Evolutionary conservation across 1,139 yeast genomes (phyloP), one percentile per base, ranked within the genome.

Genomic region (Sugiyamaella sp.): DNA sequence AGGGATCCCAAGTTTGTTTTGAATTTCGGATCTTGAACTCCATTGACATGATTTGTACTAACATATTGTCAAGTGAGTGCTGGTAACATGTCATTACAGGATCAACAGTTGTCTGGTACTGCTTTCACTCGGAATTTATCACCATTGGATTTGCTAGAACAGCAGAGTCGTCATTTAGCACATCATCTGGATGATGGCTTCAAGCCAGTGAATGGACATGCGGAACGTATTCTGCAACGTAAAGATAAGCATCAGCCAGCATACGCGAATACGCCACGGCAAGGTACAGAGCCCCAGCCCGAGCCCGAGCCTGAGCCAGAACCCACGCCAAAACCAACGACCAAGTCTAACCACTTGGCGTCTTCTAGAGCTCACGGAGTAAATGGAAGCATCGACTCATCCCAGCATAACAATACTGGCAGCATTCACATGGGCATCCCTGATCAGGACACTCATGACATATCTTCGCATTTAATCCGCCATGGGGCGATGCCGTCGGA

Each of bases 141-240:
- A 22, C 71, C 71, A 24, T 51, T 67, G 53, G 70, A 66, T 46
- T 55, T 64, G 45, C 60, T 67, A 46, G 69, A 66, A 49, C 63
- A 64, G 52, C 56, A 66, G 45, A 64, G 66, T 50, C 56, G 68
- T 41, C 62, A 63, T 38, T 49, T 66, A 58, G 69, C 69, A 16
- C 55, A 60, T 17, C 55, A 53, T 21, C 58, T 65, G 45, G 46
- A 48, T 46, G 37, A 12, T 9, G 49, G 38, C 16, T 12, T 24
- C 4, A 33, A n/a, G 9, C 20, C 25, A 10, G 4, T 40, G 29
- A 17, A 20, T 4, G 14, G 12, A 21, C 32, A 22, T 20, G 10
- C 44, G 38, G 14, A n/a, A 16, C 16, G 6, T n/a, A n/a, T n/a
- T n/a, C n/a, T n/a, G n/a, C n/a, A n/a, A n/a, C n/a, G n/a, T n/a